Percentiles rank a stretch among this genome's conserved stretches.
phyloP scores from a whole-genome alignment of 129 eudicot species.

The Centella asiatica region DNA sequence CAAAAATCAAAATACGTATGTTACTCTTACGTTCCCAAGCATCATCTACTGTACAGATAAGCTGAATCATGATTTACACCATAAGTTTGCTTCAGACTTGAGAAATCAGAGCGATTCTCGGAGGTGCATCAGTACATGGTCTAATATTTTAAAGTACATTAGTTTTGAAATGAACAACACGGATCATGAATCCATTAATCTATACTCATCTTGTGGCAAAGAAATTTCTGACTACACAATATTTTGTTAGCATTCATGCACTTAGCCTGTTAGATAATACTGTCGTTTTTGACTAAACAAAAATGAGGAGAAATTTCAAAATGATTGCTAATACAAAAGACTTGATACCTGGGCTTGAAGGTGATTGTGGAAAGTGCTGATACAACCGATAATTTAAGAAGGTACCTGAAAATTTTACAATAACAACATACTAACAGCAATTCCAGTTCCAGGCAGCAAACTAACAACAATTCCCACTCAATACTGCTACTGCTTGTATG shows the following conservation, averaged over 20 bases:
- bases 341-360: constrained; percentile 50
- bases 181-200: not conserved
- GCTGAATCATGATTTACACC: not conserved
- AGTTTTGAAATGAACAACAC: not conserved
- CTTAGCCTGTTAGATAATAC: too few species aligned
- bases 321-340: too few species aligned
- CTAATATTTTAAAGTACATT: not conserved
- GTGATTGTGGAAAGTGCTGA: constrained; percentile 45
- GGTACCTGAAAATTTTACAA: constrained; percentile 53
- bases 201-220: not conserved
- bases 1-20: too few species aligned
- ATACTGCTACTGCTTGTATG: too few species aligned
- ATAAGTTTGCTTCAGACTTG: not conserved
- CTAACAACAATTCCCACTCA: too few species aligned
- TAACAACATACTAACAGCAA: too few species aligned
- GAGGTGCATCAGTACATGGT: not conserved
- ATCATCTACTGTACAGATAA: not conserved
- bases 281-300: too few species aligned
- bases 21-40: too few species aligned
- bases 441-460: too few species aligned
- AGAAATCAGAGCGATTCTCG: not conserved
- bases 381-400: constrained; percentile 46
- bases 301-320: too few species aligned
- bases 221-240: not conserved
- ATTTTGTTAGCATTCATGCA: not conserved